Evolutionary conservation across 768 basidiomycete species (phyloP).

Genomic region (Jaapia argillacea): DNA sequence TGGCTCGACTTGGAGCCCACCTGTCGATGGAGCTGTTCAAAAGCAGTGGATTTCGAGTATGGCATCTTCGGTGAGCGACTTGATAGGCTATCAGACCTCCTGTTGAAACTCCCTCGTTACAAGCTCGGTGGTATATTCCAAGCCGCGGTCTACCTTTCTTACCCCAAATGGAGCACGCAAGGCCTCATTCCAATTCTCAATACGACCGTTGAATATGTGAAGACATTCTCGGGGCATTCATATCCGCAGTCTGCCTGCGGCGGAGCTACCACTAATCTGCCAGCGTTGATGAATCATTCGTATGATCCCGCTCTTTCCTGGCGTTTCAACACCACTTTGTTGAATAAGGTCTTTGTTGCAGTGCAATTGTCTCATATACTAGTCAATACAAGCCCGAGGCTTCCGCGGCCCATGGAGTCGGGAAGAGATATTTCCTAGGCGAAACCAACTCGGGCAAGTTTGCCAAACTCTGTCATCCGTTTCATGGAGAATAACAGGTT

Average conservation of each 20-base stretch:
- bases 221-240: conserved; percentile 25
- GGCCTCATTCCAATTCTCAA: conserved; percentile 20
- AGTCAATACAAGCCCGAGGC: conserved; percentile 22
- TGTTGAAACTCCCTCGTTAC: not conserved
- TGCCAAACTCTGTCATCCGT: too few relatives aligned
- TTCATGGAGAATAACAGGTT: too few relatives aligned
- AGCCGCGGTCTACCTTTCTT: conserved; percentile 24
- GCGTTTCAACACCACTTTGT: not conserved
- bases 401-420: conserved; percentile 19
- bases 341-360: conserved; percentile 5
- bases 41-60: conserved; percentile 22
- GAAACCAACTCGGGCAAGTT: conserved; percentile 32
- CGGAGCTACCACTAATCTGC: conserved; percentile 24
- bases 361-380: conserved; percentile 26
- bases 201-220: conserved; percentile 15
- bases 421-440: conserved; percentile 26
- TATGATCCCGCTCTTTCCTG: conserved; percentile 5
- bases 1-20: conserved; percentile 22
- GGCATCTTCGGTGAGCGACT: conserved; percentile 16
- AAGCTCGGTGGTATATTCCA: conserved; percentile 26
- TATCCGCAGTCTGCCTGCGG: conserved; percentile 28
- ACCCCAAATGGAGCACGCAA: conserved; percentile 20
- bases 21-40: conserved; percentile 22
- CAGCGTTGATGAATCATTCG: conserved; percentile 26
- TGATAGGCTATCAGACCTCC: not conserved